Evolutionary conservation across 345 rosid species (phyloP).

Genomic region (Odontarrhena argentea): DNA sequence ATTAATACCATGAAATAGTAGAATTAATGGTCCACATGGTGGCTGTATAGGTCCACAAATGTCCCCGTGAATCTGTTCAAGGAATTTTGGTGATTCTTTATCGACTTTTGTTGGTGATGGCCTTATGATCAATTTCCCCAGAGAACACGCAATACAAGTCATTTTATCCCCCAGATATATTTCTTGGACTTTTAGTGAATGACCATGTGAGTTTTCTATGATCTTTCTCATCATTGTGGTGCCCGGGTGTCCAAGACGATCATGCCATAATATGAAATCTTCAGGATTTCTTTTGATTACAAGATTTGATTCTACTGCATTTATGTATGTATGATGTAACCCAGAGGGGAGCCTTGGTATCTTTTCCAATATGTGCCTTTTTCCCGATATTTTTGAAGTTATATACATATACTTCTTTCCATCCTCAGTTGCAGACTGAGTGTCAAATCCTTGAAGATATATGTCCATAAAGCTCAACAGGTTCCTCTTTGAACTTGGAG

Average conservation of each 20-base stretch:
- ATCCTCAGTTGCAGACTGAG: neutral
- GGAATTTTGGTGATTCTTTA: neutral
- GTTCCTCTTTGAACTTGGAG: no score
- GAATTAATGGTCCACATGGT: neutral
- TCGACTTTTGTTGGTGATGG: no score
- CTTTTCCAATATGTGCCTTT: no score
- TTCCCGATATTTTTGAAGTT: neutral
- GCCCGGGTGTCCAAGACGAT: neutral
- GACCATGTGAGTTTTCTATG: neutral
- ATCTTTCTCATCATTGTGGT: neutral
- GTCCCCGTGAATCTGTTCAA: neutral
- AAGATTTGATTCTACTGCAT: neutral
- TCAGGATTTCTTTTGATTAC: neutral
- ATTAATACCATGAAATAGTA: neutral
- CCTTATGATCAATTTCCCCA: no score
- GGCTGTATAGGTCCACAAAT: neutral
- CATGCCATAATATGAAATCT: neutral
- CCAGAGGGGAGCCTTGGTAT: neutral
- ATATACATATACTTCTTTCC: neutral
- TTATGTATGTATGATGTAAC: neutral
- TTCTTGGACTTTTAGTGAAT: neutral
- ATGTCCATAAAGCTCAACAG: no score
- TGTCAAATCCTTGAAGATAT: no score
- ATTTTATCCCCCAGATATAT: no score
- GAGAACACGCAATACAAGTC: no score